Conservation (phyloP, 805 yeast species). For the Candida parachauliodes region DNA sequence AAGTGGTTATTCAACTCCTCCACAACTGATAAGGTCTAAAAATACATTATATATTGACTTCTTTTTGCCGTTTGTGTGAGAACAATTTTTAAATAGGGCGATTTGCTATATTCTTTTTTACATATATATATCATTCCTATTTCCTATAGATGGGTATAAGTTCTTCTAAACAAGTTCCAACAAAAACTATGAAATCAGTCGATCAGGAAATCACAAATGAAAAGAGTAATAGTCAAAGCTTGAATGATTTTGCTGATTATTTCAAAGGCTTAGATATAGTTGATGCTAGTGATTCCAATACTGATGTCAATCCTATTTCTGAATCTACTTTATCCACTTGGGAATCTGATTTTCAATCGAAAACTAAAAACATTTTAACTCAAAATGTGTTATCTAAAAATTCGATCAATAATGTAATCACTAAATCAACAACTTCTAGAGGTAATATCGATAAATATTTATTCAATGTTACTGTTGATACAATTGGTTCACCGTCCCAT, state of each 20-base stretch:
- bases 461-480: conserved; percentile 34
- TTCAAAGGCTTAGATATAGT: conserved; percentile 5
- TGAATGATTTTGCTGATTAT: conserved; percentile 1
- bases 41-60: conserved; percentile 3
- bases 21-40: conserved; percentile 1
- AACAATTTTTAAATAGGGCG: too few species aligned
- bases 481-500: conserved; percentile 33
- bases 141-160: conserved; percentile 9
- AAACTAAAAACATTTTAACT: conserved; percentile 50
- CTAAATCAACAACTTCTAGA: conserved; percentile 21
- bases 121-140: background rate
- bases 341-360: conserved; percentile 43
- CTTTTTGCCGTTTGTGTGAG: background rate
- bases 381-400: conserved; percentile 52
- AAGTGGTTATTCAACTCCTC: background rate
- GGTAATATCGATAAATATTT: conserved; percentile 25
- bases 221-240: conserved; percentile 2
- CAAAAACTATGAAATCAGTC: background rate
- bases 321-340: conserved; percentile 35
- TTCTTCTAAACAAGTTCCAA: conserved; percentile 6
- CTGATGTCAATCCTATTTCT: conserved; percentile 24
- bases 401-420: conserved; percentile 41
- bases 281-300: background rate
- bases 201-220: conserved; percentile 4
- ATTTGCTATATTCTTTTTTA: background rate